Evolutionary conservation across 2,329 filamentous ascomycete genomes (phyloP).

Genomic region (Fusarium secorum): DNA sequence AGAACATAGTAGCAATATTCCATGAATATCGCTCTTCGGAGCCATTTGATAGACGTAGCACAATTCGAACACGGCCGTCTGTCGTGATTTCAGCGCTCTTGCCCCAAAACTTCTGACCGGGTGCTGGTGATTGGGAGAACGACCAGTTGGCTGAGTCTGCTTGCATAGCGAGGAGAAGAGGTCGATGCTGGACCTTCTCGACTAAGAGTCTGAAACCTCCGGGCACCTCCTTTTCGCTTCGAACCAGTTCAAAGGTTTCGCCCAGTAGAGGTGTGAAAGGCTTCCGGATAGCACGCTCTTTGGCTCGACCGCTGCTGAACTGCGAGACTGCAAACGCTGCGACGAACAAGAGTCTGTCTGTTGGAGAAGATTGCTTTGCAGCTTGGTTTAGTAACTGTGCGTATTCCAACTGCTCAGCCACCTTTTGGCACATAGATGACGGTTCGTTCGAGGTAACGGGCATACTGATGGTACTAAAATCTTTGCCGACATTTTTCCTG

Average conservation of each 20-base stretch:
- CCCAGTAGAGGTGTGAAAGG: constrained; percentile 97
- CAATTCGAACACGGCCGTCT: constrained; percentile 83
- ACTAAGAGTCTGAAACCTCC: constrained; percentile 88
- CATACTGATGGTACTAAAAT: constrained; percentile 96
- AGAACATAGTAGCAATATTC: constrained; percentile 86
- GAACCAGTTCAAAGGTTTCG: constrained; percentile 92
- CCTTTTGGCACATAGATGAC: constrained; percentile 83
- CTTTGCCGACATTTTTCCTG: constrained; percentile 97
- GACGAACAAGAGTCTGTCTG: constrained; percentile 82
- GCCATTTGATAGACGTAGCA: constrained; percentile 70
- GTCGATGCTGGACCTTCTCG: constrained; percentile 93
- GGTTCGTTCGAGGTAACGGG: constrained; percentile 97
- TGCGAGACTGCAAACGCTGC: constrained; percentile 90
- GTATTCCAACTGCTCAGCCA: constrained; percentile 92
- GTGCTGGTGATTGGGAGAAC: constrained; percentile 84
- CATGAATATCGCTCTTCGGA: constrained; percentile 87
- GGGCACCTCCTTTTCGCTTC: constrained; percentile 76
- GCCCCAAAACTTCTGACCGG: constrained; percentile 98
- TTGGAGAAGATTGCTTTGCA: constrained; percentile 64
- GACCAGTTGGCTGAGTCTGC: constrained; percentile 88
- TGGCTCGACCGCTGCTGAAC: constrained; percentile 82
- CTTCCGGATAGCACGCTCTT: constrained; percentile 91
- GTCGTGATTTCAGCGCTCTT: constrained; percentile 95
- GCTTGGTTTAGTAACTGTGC: constrained; percentile 82
- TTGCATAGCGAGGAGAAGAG: constrained; percentile 91